Conservation (phyloP, 169 alveolate species). For the Cryptosporidium tyzzeri region DNA sequence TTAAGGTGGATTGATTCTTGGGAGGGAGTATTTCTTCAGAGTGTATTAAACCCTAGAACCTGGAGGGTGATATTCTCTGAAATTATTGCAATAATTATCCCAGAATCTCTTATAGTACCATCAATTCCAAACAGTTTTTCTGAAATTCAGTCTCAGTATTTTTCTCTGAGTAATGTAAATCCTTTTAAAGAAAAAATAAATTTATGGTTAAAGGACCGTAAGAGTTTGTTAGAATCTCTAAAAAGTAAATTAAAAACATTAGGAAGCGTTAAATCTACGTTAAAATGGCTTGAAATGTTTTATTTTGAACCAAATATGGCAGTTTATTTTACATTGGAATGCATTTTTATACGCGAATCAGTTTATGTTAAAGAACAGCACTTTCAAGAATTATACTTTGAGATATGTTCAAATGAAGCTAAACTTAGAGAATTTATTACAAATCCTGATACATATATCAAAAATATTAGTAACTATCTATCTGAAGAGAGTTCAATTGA, state of each 20-base stretch:
- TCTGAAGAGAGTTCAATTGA: constrained; percentile 17
- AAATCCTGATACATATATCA: constrained; percentile 25
- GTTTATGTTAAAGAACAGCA: neutral
- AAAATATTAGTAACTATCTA: constrained; percentile 12
- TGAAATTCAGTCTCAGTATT: neutral
- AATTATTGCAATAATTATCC: constrained; percentile 38
- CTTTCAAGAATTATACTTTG: constrained; percentile 36
- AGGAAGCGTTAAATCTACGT: constrained; percentile 11
- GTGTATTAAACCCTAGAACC: constrained; percentile 37
- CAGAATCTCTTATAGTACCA: constrained; percentile 50
- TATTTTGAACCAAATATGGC: constrained; percentile 64
- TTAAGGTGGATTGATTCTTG: constrained; percentile 46
- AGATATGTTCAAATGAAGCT: constrained; percentile 27
- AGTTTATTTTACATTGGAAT: constrained; percentile 23
- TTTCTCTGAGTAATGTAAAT: neutral
- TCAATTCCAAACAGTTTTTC: constrained; percentile 6
- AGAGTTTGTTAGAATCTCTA: neutral
- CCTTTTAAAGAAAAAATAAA: neutral
- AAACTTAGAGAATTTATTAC: constrained; percentile 26
- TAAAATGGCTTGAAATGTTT: constrained; percentile 44
- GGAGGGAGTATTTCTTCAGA: neutral
- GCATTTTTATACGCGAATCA: neutral
- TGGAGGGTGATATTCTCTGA: constrained; percentile 63
- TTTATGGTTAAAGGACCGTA: neutral
- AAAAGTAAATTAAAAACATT: no score